Percentiles rank a stretch among this genome's conserved stretches.
Evolutionary conservation across 2,329 filamentous ascomycete genomes (phyloP).

Genomic region (Phialophora expanda): DNA sequence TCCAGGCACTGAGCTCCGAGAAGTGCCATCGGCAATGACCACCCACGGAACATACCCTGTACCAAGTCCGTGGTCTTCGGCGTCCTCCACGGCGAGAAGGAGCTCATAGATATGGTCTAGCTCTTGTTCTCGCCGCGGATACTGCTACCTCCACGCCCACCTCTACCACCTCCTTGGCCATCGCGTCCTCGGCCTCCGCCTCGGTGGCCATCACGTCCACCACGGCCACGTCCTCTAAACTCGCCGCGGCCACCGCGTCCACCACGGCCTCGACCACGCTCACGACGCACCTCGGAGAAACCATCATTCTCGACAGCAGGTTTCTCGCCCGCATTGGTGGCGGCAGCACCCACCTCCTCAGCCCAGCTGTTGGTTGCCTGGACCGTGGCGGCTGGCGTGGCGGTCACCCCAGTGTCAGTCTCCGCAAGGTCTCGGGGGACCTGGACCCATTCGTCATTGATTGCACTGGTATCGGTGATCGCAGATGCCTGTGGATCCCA

Average conservation of each 20-base stretch:
- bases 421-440: constrained; percentile 74
- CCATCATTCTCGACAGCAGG: constrained; percentile 43
- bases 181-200: constrained; percentile 40
- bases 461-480: constrained; percentile 58
- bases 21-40: constrained; percentile 9
- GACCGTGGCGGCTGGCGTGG: constrained; percentile 63
- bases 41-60: background rate
- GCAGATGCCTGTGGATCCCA: constrained; percentile 61
- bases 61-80: background rate
- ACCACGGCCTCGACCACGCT: constrained; percentile 48
- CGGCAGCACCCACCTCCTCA: constrained; percentile 71
- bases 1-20: constrained; percentile 6
- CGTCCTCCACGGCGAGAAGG: background rate
- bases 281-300: constrained; percentile 47
- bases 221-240: constrained; percentile 45
- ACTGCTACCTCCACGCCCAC: constrained; percentile 31
- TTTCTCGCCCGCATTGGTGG: constrained; percentile 43
- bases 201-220: constrained; percentile 42
- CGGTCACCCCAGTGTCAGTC: constrained; percentile 69
- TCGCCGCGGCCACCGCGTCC: constrained; percentile 41
- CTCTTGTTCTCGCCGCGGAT: constrained; percentile 30
- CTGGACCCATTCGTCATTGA: constrained; percentile 71
- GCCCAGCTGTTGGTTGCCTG: constrained; percentile 74
- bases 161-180: constrained; percentile 26
- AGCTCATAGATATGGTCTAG: constrained; percentile 17